These are phyloP conservation scores for Amniculicola lignicola DNA, from an alignment of 495 filamentous ascomycete genomes.

Conservation along the genomic window DNA sequence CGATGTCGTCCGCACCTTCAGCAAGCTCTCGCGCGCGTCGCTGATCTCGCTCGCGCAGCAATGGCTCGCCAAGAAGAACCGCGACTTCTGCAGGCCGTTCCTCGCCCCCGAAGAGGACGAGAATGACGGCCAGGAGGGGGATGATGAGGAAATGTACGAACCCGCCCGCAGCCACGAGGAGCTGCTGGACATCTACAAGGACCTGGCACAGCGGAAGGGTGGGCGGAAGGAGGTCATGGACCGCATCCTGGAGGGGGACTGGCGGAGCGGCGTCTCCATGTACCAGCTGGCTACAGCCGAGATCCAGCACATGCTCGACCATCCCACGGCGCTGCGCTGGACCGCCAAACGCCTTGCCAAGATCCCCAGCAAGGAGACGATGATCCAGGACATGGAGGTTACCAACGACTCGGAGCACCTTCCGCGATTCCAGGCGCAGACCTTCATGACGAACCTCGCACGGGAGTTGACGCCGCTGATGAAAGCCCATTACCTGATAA, in stretches of 20 bases:
- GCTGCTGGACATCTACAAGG: constrained; percentile 60
- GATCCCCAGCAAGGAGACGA: constrained; percentile 34
- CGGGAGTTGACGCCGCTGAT: constrained; percentile 66
- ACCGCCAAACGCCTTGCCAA: constrained; percentile 60
- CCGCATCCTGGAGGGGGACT: constrained; percentile 75
- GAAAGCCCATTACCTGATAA: constrained; percentile 75
- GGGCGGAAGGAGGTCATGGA: constrained; percentile 72
- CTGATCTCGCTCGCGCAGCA: constrained; percentile 65
- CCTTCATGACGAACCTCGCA: constrained; percentile 71
- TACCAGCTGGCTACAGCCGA: constrained; percentile 81
- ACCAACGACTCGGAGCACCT: constrained; percentile 51
- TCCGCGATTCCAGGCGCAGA: constrained; percentile 71
- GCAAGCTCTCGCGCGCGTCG: constrained; percentile 65
- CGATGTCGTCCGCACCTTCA: constrained; percentile 61
- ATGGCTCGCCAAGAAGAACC: constrained; percentile 68
- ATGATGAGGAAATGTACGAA: constrained; percentile 55
- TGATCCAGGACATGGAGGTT: constrained; percentile 29
- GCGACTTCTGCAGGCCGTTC: constrained; percentile 54
- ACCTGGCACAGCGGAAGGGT: constrained; percentile 57
- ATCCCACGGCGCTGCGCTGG: constrained; percentile 70
- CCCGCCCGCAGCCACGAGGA: constrained; percentile 60
- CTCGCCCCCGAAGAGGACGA: constrained; percentile 44
- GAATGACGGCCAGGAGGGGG: constrained; percentile 43
- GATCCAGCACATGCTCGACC: constrained; percentile 72
- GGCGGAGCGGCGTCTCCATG: constrained; percentile 71